Evolutionary conservation across 2,329 filamentous ascomycete genomes (phyloP).

Genomic region (Pseudogymnoascus sp.): DNA sequence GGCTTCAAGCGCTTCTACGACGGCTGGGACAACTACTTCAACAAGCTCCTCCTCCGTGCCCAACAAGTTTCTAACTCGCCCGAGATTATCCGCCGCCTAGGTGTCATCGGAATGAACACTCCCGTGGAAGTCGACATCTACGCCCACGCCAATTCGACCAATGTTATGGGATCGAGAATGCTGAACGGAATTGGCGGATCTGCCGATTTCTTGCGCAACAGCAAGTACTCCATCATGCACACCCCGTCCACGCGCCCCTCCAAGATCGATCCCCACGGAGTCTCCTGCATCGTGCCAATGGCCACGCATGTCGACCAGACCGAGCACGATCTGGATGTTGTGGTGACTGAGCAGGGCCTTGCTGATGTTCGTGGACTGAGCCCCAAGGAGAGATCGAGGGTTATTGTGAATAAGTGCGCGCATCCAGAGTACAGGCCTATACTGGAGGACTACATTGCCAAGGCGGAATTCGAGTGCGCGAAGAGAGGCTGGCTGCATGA

Average conservation of each 20-base stretch:
- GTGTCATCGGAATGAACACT: conserved; percentile 91
- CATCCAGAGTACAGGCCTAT: conserved; percentile 82
- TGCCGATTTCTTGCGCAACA: conserved; percentile 69
- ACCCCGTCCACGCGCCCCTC: conserved; percentile 72
- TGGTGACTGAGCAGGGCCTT: conserved; percentile 68
- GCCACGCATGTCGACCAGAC: conserved; percentile 85
- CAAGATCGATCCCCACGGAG: conserved; percentile 74
- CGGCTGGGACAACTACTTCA: conserved; percentile 69
- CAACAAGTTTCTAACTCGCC: conserved; percentile 84
- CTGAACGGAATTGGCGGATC: conserved; percentile 76
- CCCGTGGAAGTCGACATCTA: conserved; percentile 93
- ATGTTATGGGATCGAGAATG: conserved; percentile 82
- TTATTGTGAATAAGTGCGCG: conserved; percentile 80
- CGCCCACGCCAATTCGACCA: conserved; percentile 84
- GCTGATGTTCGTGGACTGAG: conserved; percentile 77
- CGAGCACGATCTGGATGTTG: conserved; percentile 83
- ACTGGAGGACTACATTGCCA: conserved; percentile 72
- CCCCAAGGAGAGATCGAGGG: conserved; percentile 69
- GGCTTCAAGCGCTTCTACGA: conserved; percentile 89
- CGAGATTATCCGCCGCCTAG: conserved; percentile 80
- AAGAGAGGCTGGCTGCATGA: conserved; percentile 84
- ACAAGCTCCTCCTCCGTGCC: conserved; percentile 77
- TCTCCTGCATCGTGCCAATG: conserved; percentile 88
- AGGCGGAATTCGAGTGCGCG: conserved; percentile 78
- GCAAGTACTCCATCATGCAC: conserved; percentile 91